Evolutionary conservation across 2,329 filamentous ascomycete species (phyloP), one percentile per base, ranked within the genome.

Genomic region (Talaromyces amestolkiae): DNA sequence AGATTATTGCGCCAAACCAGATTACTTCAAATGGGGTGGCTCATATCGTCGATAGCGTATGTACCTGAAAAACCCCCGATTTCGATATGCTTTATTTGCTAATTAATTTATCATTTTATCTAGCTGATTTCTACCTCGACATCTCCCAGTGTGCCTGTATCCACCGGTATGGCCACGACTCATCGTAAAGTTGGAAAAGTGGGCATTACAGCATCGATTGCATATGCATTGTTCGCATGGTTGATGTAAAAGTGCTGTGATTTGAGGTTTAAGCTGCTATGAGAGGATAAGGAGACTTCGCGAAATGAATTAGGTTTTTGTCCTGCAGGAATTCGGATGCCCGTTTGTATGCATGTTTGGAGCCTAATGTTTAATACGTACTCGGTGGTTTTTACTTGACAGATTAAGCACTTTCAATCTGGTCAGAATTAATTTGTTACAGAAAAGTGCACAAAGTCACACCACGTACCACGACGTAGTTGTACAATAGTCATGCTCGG

Each of bases 31-130:
- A 58, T 37, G 61, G 61, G 33, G 61, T 64, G 8, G 61, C 61
- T 15, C 61, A 64, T 58, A 51, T 64, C 17, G 41, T 64, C 22
- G 61, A 64, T 49, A 64, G 53, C 15, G 61, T 64, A 64, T 31
- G 60, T 33, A 35, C 37, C 15, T 49, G 5, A n/a, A 27, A 27
- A n/a, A 17, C 37, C 11, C 7, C 31, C n/a, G 10, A 22, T 6
- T 15, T 59, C 15, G 13, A 22, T 1, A 24, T 27, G 6, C 27
- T 43, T 10, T 11, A 27, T 59, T 31, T n/a, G n/a, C 45, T 54
- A 31, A 33, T 39, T 27, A 6, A 3, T 27, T 27, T 3, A 27
- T 27, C 27, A 22, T 35, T 37, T n/a, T 33, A 9, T 19, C n/a
- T 54, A 62, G 60, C 22, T 62, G n/a, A 62, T 62, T 27, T 13